Evolutionary conservation across 176 grass and related monocot genomes (phyloP).

Genomic region (Carex kokanica): DNA sequence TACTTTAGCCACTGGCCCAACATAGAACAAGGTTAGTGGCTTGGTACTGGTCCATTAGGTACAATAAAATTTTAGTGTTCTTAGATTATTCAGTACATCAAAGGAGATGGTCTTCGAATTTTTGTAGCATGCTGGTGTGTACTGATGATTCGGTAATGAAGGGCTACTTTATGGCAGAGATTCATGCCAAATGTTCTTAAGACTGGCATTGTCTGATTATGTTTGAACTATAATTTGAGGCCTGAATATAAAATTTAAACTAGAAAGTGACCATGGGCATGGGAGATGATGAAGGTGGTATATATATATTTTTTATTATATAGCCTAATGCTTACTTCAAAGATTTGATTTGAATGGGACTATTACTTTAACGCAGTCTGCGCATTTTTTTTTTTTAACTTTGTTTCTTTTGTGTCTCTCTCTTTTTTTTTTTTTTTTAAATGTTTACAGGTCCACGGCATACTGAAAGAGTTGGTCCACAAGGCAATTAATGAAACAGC

Average conservation of each 20-base stretch:
- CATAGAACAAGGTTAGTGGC: neutral
- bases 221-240: neutral
- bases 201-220: neutral
- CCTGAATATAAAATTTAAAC: neutral
- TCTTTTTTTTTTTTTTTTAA: neutral
- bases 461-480: slow-evolving; percentile 92
- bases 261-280: neutral
- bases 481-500: slow-evolving; percentile 89
- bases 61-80: neutral
- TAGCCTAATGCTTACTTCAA: neutral
- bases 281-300: neutral
- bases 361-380: neutral
- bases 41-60: neutral
- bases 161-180: neutral
- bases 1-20: neutral
- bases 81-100: neutral
- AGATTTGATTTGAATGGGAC: neutral
- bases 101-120: neutral
- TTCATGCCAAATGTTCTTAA: neutral
- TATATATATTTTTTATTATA: neutral
- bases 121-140: neutral
- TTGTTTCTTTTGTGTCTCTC: neutral
- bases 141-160: neutral
- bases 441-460: slow-evolving; percentile 75
- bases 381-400: neutral